Percentiles rank a stretch among this genome's conserved stretches.
phyloP scores from a whole-genome alignment of 139 green algal genomes.

The Chlorella sp. region DNA sequence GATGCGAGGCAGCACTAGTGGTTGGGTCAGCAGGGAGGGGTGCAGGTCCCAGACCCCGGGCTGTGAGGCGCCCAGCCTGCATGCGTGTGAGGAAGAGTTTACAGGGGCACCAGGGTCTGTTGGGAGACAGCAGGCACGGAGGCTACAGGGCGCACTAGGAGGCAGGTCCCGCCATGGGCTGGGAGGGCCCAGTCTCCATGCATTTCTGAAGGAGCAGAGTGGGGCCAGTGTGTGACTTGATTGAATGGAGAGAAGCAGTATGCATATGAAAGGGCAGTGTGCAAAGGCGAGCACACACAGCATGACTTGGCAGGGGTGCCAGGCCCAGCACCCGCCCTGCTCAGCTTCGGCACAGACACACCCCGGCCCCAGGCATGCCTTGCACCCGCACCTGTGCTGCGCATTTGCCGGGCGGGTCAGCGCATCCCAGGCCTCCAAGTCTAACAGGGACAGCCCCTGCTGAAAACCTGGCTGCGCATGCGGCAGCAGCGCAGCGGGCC shows the following conservation, averaged over 20 bases:
- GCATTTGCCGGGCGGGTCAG: not conserved
- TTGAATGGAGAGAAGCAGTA: too few species aligned
- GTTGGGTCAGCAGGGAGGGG: not conserved
- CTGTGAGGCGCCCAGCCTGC: not conserved
- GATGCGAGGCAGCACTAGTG: not conserved
- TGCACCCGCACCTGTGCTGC: not conserved
- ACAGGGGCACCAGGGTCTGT: too few species aligned
- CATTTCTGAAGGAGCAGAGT: too few species aligned
- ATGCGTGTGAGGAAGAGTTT: too few species aligned
- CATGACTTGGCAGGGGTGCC: not conserved
- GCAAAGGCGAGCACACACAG: not conserved
- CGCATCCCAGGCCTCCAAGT: not conserved
- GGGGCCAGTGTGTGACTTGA: too few species aligned
- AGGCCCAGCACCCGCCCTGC: not conserved
- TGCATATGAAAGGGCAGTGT: not conserved
- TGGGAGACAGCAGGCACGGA: too few species aligned
- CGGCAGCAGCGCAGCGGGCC: not conserved
- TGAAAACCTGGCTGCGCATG: not conserved
- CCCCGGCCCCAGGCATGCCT: not conserved
- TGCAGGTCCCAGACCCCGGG: too few species aligned
- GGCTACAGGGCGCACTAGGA: too few species aligned
- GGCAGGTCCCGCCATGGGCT: too few species aligned
- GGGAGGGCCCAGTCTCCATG: too few species aligned
- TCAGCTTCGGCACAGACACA: not conserved
- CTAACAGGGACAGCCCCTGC: not conserved